Evolutionary conservation across 768 basidiomycete genomes (phyloP).

Genomic region (Candolleomyces efflorescens): DNA sequence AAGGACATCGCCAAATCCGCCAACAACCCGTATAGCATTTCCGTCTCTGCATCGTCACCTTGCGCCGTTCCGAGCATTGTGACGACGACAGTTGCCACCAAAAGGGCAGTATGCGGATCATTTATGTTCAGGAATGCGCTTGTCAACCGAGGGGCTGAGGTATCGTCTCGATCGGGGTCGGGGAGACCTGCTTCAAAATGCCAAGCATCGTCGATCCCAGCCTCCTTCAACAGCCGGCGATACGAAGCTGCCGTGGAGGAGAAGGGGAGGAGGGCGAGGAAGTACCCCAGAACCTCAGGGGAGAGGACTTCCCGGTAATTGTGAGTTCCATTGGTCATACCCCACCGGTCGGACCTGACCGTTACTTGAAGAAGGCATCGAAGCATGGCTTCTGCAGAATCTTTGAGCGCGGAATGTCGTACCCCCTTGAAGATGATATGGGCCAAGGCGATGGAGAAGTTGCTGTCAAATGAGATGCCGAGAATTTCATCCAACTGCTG

Average conservation of each 20-base stretch:
- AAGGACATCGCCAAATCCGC: slow-evolving; percentile 63
- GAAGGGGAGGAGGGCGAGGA: slow-evolving; percentile 71
- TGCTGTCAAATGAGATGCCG: slow-evolving; percentile 71
- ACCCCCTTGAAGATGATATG: slow-evolving; percentile 85
- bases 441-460: slow-evolving; percentile 79
- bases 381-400: slow-evolving; percentile 57
- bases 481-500: slow-evolving; percentile 69
- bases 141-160: slow-evolving; percentile 49
- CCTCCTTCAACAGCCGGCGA: slow-evolving; percentile 58
- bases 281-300: slow-evolving; percentile 68
- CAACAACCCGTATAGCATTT: slow-evolving; percentile 74
- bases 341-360: slow-evolving; percentile 34
- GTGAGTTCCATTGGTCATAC: slow-evolving; percentile 24
- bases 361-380: slow-evolving; percentile 63
- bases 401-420: slow-evolving; percentile 60
- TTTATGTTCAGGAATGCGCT: slow-evolving; percentile 56
- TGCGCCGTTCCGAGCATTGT: slow-evolving; percentile 74
- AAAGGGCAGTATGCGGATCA: slow-evolving; percentile 62
- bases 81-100: slow-evolving; percentile 70
- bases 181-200: slow-evolving; percentile 34
- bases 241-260: slow-evolving; percentile 56
- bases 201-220: slow-evolving; percentile 47
- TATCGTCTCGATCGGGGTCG: slow-evolving; percentile 35
- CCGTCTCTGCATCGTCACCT: slow-evolving; percentile 76
- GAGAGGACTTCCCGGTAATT: slow-evolving; percentile 42